Evolutionary conservation across 768 basidiomycete genomes (phyloP), one percentile per base, ranked within the genome.

Genomic region (Trametes cinnabarina): DNA sequence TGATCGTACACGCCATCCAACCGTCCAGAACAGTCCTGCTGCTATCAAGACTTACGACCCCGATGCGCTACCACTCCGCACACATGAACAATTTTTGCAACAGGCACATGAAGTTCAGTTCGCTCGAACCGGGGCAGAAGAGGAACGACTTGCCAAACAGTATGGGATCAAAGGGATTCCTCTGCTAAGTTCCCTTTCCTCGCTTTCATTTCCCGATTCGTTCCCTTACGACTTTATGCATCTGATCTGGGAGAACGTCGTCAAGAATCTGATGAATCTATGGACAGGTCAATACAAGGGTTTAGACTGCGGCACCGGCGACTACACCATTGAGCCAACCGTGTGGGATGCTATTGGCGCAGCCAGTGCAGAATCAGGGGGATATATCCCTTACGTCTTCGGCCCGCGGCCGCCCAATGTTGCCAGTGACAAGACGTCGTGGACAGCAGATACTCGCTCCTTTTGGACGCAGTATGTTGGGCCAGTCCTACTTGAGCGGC

Each of bases 151-250:
- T 0, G 51, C 66, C 4, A 65, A 61, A 22, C 14, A 58, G 44
- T 63, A 59, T 55, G 60, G 62, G 17, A 59, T 66, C 64, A 65
- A 66, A 51, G 58, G 67, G 25, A 20, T 67, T 15, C 63, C 78
- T 3, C 34, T 75, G 0, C 71, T 79, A n/a, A 55, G 57, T 9
- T 11, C 25, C 12, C 68, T 79, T 1, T 49, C 63, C 1, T 76
- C 72, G 0, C 55, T 79, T 19, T 65, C 65, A 4, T 75, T 78
- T 58, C 74, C 80, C 0, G 0, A 19, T 3, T 75, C 75, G 11
- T 76, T 79, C 19, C 79, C 78, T 0, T 74, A 75, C 58, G 79
- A 82, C 49, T 78, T 80, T 65, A 80, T 82, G 76, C 80, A 83
- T 50, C 69, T 79, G 0, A 66, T 81, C 22, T 76, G 66, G 62